These are phyloP conservation scores for Erucastrum elatum DNA, from an alignment of 345 rosid species.

Conservation along the genomic window DNA sequence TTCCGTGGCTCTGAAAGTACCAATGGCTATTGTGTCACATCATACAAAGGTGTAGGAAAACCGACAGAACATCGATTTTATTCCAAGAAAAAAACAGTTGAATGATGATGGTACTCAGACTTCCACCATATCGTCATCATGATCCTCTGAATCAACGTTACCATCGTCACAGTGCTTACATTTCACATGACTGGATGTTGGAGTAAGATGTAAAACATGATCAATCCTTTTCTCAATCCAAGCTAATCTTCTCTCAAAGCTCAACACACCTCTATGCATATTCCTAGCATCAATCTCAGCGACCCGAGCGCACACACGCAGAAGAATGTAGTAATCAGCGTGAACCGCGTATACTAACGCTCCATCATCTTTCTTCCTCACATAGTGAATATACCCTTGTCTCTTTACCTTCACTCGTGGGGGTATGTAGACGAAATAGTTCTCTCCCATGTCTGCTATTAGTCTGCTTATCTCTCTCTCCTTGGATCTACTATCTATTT, in stretches of 20 bases:
- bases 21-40: too few species aligned
- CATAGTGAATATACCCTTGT: slow-evolving; percentile 62
- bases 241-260: slow-evolving; percentile 74
- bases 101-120: neutral
- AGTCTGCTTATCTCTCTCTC: slow-evolving; percentile 48
- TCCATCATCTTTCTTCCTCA: slow-evolving; percentile 63
- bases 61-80: too few species aligned
- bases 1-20: too few species aligned
- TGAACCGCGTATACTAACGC: slow-evolving; percentile 58
- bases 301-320: slow-evolving; percentile 62
- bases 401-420: slow-evolving; percentile 65
- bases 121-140: neutral
- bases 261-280: slow-evolving; percentile 71
- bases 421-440: slow-evolving; percentile 66
- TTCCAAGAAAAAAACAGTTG: neutral
- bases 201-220: slow-evolving; percentile 35
- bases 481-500: neutral
- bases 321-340: slow-evolving; percentile 82
- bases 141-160: neutral
- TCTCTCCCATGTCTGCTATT: slow-evolving; percentile 68
- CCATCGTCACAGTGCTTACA: neutral
- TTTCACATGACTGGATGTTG: neutral
- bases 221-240: slow-evolving; percentile 73
- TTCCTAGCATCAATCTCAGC: slow-evolving; percentile 63
- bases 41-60: too few species aligned